These are phyloP conservation scores for Coemansia asiatica DNA, from an alignment of 192 early-diverging fungal genomes.

Conservation along the genomic window DNA sequence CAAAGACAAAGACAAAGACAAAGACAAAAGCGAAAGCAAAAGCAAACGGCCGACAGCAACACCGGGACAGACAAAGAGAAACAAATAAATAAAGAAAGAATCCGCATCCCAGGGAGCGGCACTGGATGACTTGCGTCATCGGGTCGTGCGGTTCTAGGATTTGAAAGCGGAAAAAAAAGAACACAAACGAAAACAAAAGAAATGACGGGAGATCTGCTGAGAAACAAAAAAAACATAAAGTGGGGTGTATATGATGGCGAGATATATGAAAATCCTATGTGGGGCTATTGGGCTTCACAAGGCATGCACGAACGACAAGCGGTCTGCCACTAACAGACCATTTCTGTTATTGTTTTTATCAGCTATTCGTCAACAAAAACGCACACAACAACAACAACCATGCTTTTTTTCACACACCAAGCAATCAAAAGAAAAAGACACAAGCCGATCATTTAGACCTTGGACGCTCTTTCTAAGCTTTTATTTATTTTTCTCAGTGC, in stretches of 20 bases:
- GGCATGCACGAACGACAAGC: not conserved
- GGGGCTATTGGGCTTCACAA: not conserved
- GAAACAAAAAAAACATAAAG: not conserved
- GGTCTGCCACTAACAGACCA: not conserved
- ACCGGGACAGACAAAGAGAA: no score
- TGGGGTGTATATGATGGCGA: not conserved
- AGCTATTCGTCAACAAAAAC: no score
- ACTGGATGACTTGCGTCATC: no score
- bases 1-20: no score
- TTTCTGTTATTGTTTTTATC: not conserved
- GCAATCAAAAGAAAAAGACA: not conserved
- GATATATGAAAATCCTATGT: not conserved
- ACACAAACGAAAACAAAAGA: not conserved
- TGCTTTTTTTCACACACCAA: not conserved
- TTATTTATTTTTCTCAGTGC: not conserved
- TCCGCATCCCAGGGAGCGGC: no score
- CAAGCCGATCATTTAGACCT: not conserved
- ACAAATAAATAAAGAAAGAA: no score
- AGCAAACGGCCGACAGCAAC: no score
- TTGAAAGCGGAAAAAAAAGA: conserved; percentile 6
- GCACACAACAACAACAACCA: not conserved
- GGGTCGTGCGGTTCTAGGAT: not conserved
- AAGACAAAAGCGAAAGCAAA: no score
- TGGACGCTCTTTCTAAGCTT: not conserved
- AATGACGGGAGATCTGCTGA: not conserved